Evolutionary conservation across 768 basidiomycete species (phyloP).

Genomic region (Lactarius deliciosus): DNA sequence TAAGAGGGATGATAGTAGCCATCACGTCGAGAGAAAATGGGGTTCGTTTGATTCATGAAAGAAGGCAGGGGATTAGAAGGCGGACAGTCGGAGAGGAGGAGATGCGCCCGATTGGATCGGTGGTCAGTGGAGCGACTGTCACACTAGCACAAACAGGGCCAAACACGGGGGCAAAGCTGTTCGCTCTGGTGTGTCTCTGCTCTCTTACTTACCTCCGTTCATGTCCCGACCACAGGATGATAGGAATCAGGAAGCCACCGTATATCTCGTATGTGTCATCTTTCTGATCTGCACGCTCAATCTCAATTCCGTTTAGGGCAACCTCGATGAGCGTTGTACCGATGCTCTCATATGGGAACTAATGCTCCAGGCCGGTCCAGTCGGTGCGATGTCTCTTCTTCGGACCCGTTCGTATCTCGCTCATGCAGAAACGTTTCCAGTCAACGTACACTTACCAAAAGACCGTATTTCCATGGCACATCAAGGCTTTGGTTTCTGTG

Average conservation of each 20-base stretch:
- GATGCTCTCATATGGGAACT: conserved; percentile 97
- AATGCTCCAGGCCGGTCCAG: conserved; percentile 99
- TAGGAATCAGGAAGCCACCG: conserved; percentile 61
- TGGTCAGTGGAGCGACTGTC: background rate
- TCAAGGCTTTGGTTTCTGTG: conserved; percentile 99
- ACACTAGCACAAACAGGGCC: background rate
- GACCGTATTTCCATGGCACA: conserved; percentile 98
- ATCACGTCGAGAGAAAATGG: background rate
- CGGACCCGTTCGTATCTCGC: background rate
- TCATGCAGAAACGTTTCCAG: conserved; percentile 40
- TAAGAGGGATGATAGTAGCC: conserved; percentile 1
- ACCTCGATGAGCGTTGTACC: conserved; percentile 91
- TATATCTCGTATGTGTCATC: conserved; percentile 48
- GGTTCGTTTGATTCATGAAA: background rate
- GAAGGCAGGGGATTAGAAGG: conserved; percentile 14
- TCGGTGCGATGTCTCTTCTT: conserved; percentile 59
- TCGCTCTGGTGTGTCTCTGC: background rate
- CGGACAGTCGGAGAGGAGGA: background rate
- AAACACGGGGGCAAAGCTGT: background rate
- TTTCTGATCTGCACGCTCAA: background rate
- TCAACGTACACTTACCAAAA: conserved; percentile 97
- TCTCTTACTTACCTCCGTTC: background rate
- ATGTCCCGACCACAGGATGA: conserved; percentile 53
- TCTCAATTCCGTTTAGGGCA: conserved; percentile 58
- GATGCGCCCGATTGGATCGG: too few species aligned